A percentile compares a stretch with the other conserved stretches of the same genome.
phyloP scores from a whole-genome alignment of 495 filamentous ascomycete genomes.

The Xylaria cubensis region DNA sequence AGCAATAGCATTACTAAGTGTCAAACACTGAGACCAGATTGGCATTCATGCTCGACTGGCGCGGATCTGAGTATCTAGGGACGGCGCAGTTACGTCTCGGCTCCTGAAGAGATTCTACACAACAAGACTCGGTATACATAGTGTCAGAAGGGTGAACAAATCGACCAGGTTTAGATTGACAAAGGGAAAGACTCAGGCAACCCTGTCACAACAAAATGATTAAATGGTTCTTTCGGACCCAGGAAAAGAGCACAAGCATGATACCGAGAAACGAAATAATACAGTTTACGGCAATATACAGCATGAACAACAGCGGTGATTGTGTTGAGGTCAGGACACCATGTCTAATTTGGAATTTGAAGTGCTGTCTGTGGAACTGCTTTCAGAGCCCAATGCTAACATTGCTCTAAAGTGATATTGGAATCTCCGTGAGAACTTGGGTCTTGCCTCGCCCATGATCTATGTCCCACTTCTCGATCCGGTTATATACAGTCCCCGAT shows the following conservation, averaged over 20 bases:
- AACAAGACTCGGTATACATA: neutral
- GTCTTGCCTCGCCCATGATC: slow-evolving; percentile 10
- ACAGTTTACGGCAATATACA: neutral
- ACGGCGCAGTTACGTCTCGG: too few species aligned
- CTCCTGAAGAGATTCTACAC: neutral
- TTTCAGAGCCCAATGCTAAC: slow-evolving; percentile 10
- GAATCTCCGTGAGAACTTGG: neutral
- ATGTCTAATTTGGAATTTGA: neutral
- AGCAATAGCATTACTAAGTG: too few species aligned
- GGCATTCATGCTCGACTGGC: too few species aligned
- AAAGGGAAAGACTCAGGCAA: neutral
- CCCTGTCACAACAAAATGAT: neutral
- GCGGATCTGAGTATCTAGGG: too few species aligned
- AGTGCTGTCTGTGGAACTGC: neutral
- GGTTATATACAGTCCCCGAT: slow-evolving; percentile 24
- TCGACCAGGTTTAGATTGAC: neutral
- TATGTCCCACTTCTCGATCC: neutral
- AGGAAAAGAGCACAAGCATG: neutral
- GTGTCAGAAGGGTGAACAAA: neutral
- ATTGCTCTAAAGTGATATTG: slow-evolving; percentile 14
- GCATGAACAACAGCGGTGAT: neutral
- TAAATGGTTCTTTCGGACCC: neutral
- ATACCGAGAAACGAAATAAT: neutral
- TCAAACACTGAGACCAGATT: too few species aligned
- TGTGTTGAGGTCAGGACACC: neutral